Base-by-base conservation (phyloP, 768 basidiomycete genomes). In the Pisolithus marmoratus region DNA sequence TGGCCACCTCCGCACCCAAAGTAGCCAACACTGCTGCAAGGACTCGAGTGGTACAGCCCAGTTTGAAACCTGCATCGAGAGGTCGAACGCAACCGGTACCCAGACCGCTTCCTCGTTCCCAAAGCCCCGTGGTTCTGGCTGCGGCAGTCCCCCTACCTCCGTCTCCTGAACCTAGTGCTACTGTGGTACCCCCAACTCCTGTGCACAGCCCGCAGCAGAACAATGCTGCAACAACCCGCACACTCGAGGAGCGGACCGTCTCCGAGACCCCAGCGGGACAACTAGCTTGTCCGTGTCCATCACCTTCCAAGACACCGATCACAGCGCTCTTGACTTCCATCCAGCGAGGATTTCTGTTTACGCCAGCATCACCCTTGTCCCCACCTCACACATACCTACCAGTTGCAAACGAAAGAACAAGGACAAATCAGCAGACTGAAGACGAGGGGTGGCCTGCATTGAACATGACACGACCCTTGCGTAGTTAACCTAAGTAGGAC, bases 291-390 rank as follows among this genome's bases (percentile, higher is more conserved):
- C 49, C 31, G n/a, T 41, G 38, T 0, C 49, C 31, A 12, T 31
- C 53, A 26, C 66, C 67, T 14, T 59, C 58, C 4, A 79, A 73
- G 54, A 87, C 85, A 27, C 85, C 85, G 2, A 87, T 87, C 45
- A 85, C 85, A 7, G 71, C 79, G 8, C 74, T 87, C 27, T 67
- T 83, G 42, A 70, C 74, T 15, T 68, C 83, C 3, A 87, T 87
- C 50, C 77, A 87, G 56, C 77, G 74, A 15, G 85, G 84, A 29
- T 87, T 87, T 64, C 64, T 83, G n/a, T 76, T 80, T 57, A 81
- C 83, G 4, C 84, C 83, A 15, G 73, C 71, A n/a, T 74, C 79
- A 1, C 82, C 83, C 2, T 70, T 85, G 36, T 82, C 84, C 2
- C 82, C 82, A 17, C 77, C 79, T 23, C 70, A 77, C 50, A 70